Evolutionary conservation across 1,139 yeast genomes (phyloP).

Genomic region (Hansenula sp.): DNA sequence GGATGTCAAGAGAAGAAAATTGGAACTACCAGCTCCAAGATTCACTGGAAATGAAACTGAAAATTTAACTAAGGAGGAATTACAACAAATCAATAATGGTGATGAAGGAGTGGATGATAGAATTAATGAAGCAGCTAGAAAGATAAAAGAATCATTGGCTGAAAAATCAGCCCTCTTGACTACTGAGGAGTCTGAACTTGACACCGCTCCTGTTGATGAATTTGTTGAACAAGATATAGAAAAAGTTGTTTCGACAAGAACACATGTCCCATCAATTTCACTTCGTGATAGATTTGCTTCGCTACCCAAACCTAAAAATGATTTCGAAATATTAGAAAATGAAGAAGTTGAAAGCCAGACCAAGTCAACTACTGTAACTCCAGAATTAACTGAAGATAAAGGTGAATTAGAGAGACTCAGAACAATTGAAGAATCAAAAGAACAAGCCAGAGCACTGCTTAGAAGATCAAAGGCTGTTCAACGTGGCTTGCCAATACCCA

Average conservation of each 20-base stretch:
- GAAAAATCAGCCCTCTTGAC: constrained; percentile 41
- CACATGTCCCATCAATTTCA: not conserved
- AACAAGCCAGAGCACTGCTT: constrained; percentile 21
- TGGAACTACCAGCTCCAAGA: constrained; percentile 45
- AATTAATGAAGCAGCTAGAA: constrained; percentile 27
- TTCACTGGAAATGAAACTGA: not conserved
- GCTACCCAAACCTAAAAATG: constrained; percentile 55
- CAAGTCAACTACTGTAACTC: constrained; percentile 11
- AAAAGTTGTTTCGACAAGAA: not conserved
- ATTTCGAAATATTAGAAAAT: constrained; percentile 45
- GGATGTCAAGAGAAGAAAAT: constrained; percentile 46
- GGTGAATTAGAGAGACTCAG: constrained; percentile 31
- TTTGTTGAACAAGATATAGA: constrained; percentile 21
- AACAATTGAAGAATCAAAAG: constrained; percentile 21
- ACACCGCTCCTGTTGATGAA: constrained; percentile 34
- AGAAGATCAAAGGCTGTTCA: constrained; percentile 50
- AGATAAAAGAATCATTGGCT: constrained; percentile 19
- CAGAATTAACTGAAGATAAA: constrained; percentile 24
- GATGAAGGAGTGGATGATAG: constrained; percentile 25
- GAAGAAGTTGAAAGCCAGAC: constrained; percentile 21
- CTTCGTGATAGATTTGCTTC: constrained; percentile 27
- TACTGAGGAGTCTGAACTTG: constrained; percentile 51
- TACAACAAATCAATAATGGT: constrained; percentile 23
- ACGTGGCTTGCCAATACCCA: constrained; percentile 46
- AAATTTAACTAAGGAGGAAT: constrained; percentile 29